Base-by-base conservation (phyloP, 768 basidiomycete species). In the Collybia nuda region DNA sequence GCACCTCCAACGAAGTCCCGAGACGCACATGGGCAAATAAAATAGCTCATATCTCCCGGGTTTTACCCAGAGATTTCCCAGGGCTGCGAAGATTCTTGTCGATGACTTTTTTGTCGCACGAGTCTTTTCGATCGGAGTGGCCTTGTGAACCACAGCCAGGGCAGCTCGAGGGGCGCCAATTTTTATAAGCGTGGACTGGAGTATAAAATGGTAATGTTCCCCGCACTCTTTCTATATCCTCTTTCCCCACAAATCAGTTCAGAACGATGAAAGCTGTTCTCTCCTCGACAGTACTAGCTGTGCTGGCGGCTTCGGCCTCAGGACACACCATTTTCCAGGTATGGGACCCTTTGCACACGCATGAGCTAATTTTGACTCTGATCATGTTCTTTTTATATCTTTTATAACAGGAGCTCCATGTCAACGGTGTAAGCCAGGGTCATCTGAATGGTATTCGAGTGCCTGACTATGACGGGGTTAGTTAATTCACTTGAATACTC, bases 281-380 rank as follows among this genome's bases (percentile, higher is more conserved):
- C 8, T 46, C 46, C 38, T 53, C 56, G 40, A 38, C 50, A 24
- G 24, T 55, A 7, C 26, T 58, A 21, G 47, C 58, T 48, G 40
- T 40, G n/a, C 41, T 52, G 17, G 46, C 35, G 21, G 54, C 49
- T 11, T 66, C 71, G 12, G 73, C 61, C 39, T 71, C 68, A 19
- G 80, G 73, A 5, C 80, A 81, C 54, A 73, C 75, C 18, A 80
- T 83, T 51, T 79, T 82, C 62, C 80, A 80, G 65, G 76, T 73
- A 55, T 9, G 39, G 14, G 32, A 32, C 2, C 2, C 14, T 6
- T 11, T 2, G 23, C 2, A 9, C 24, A 39, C 15, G 23, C n/a
- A 21, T 38, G 52, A 8, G 26, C 6, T 47, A 52, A 17, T 28
- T 6, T 18, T 37, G 2, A 2, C 32, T 40, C n/a, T 46, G 17